Percentiles rank a stretch among this genome's conserved stretches.
Evolutionary conservation across 371 early-diverging fungal species (phyloP).

Genomic region (Gilbertella persicaria): DNA sequence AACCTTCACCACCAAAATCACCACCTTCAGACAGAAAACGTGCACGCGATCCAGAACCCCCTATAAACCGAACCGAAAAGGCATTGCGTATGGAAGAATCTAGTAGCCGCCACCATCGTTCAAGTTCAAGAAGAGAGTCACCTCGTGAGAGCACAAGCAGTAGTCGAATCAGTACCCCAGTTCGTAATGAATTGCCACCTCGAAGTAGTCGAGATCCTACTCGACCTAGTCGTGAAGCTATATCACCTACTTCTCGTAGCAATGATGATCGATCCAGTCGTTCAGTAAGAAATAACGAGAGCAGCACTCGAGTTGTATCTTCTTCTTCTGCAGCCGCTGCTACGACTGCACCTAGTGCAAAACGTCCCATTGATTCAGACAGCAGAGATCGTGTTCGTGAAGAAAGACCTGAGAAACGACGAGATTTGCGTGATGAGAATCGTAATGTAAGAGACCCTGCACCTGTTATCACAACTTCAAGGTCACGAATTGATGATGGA

Average conservation of each 20-base stretch:
- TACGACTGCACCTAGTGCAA: neutral
- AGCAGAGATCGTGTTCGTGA: conserved; percentile 6
- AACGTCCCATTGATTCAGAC: neutral
- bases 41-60: conserved; percentile 6
- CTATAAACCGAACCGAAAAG: conserved; percentile 2
- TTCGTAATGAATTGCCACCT: neutral
- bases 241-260: neutral
- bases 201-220: neutral
- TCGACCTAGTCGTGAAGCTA: neutral
- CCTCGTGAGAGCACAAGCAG: conserved; percentile 10
- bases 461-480: neutral
- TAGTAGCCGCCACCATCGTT: conserved; percentile 11
- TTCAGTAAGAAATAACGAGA: neutral
- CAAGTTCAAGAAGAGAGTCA: conserved; percentile 6
- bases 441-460: neutral
- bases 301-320: neutral
- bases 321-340: neutral
- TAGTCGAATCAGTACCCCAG: conserved; percentile 4
- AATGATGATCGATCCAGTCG: conserved; percentile 3
- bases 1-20: neutral
- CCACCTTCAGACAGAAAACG: conserved; percentile 12
- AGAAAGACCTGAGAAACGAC: conserved; percentile 7
- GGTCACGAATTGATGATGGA: conserved; percentile 6
- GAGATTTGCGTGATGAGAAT: neutral
- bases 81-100: conserved; percentile 2